Percentiles rank a stretch among this genome's conserved stretches.
Conservation (phyloP, 345 rosid genomes). For the Kernera saxatilis region DNA sequence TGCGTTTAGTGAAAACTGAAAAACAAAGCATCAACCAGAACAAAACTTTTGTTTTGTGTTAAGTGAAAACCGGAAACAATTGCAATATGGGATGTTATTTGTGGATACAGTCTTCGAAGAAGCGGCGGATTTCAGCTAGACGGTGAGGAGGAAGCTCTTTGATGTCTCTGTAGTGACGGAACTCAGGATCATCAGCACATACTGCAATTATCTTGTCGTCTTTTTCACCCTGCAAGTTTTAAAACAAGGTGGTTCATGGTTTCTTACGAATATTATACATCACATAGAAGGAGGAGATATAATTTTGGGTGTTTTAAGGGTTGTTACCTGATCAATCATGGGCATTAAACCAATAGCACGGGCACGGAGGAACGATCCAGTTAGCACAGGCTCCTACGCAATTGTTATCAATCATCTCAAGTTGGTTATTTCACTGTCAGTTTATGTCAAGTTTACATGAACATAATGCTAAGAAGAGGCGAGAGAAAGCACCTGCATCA, state of each 20-base stretch:
- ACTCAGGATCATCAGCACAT: constrained; percentile 98
- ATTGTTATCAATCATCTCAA: constrained; percentile 8
- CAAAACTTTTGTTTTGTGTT: neutral
- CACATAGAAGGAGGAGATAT: neutral
- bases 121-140: constrained; percentile 94
- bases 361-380: constrained; percentile 92
- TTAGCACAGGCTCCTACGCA: constrained; percentile 79
- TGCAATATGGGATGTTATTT: constrained; percentile 2
- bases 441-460: neutral
- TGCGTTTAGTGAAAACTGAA: constrained; percentile 16
- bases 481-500: constrained; percentile 78
- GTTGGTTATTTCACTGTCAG: neutral
- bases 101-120: constrained; percentile 98
- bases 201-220: constrained; percentile 98
- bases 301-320: neutral
- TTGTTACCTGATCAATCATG: constrained; percentile 85
- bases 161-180: constrained; percentile 89
- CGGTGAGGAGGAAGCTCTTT: constrained; percentile 98
- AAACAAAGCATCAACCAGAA: neutral
- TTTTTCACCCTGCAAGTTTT: constrained; percentile 71
- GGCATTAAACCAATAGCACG: constrained; percentile 99
- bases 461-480: neutral
- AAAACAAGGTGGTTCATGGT: neutral
- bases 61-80: neutral
- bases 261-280: neutral